These are phyloP conservation scores for Bassia scoparia DNA, from an alignment of 148 eudicot genomes.

Conservation along the genomic window DNA sequence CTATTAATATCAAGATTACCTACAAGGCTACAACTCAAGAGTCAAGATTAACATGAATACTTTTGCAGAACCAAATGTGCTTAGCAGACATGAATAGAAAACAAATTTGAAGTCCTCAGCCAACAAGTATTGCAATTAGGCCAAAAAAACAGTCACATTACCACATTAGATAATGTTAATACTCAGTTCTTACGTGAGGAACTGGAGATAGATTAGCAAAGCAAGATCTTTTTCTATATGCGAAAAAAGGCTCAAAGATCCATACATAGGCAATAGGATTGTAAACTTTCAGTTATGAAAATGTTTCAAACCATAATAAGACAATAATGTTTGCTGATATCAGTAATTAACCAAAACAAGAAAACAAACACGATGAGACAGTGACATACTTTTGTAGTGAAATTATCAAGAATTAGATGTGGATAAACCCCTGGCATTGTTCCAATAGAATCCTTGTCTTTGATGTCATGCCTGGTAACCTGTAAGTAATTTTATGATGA, in stretches of 20 bases:
- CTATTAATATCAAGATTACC: neutral
- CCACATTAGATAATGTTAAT: neutral
- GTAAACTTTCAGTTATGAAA: neutral
- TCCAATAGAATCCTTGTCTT: constrained; percentile 89
- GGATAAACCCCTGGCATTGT: constrained; percentile 96
- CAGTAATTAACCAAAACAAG: neutral
- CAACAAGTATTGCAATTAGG: neutral
- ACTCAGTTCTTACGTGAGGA: too few species aligned
- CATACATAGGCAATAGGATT: neutral
- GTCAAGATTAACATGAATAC: neutral
- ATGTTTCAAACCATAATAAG: neutral
- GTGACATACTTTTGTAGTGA: constrained; percentile 58
- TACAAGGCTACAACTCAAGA: neutral
- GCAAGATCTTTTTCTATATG: neutral
- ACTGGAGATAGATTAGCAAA: neutral
- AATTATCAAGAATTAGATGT: constrained; percentile 75
- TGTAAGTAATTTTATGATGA: constrained; percentile 29
- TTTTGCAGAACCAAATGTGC: neutral
- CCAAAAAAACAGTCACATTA: neutral
- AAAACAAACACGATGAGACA: neutral
- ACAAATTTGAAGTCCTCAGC: neutral
- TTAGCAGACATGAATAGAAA: neutral
- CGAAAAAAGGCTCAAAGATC: neutral
- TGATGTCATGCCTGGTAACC: constrained; percentile 97
- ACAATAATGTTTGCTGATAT: neutral